Conservation (phyloP, 768 basidiomycete genomes). For the Russula sp. region DNA sequence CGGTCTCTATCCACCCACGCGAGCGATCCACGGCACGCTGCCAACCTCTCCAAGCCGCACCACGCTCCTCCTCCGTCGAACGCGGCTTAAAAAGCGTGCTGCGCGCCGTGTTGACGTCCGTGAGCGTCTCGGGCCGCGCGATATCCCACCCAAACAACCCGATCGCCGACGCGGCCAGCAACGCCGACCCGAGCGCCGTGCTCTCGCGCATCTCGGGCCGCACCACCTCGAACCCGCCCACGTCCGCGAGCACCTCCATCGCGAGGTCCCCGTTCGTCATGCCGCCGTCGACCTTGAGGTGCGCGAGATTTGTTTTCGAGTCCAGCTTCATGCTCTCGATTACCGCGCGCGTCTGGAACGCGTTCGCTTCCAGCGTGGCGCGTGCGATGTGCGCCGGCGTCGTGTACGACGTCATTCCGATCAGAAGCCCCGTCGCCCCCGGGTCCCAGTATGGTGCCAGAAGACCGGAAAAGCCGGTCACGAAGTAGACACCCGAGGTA, state of each 20-base stretch:
- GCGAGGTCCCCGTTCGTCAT: constrained; percentile 93
- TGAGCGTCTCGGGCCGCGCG: constrained; percentile 69
- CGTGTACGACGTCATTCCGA: constrained; percentile 83
- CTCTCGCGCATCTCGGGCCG: constrained; percentile 96
- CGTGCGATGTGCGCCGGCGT: constrained; percentile 90
- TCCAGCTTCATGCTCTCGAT: constrained; percentile 94
- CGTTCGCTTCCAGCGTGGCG: constrained; percentile 92
- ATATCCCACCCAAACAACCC: constrained; percentile 91
- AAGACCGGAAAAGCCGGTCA: constrained; percentile 92
- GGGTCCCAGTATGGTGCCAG: constrained; percentile 98
- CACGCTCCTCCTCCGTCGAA: constrained; percentile 44
- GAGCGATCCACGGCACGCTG: constrained; percentile 82
- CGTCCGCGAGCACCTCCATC: constrained; percentile 80
- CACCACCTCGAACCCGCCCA: constrained; percentile 87
- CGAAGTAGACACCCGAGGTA: constrained; percentile 91
- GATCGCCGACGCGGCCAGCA: constrained; percentile 87
- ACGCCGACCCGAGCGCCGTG: constrained; percentile 90
- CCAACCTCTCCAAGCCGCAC: constrained; percentile 74
- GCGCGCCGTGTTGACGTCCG: constrained; percentile 81
- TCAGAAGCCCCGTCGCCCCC: constrained; percentile 77
- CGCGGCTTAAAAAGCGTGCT: constrained; percentile 60
- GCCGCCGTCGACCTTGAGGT: constrained; percentile 95
- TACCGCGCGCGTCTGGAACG: constrained; percentile 92
- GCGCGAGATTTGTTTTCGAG: constrained; percentile 67
- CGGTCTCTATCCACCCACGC: constrained; percentile 69